These are phyloP conservation scores for Monosporascus sp. DNA, from an alignment of 2,329 filamentous ascomycete genomes.

Conservation along the genomic window DNA sequence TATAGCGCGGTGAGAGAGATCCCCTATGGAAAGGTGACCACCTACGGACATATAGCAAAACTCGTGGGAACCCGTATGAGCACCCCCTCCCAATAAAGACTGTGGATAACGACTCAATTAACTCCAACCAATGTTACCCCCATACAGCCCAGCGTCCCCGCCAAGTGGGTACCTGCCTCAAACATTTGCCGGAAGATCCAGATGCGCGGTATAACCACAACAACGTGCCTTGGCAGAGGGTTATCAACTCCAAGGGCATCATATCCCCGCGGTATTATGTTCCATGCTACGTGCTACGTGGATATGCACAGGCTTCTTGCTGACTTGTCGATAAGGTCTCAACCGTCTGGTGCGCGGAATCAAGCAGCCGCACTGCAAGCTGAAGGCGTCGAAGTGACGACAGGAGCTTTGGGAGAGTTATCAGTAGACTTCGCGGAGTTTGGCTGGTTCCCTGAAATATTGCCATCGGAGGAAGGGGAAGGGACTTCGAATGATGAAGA, in stretches of 20 bases:
- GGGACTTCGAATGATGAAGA: constrained; percentile 17
- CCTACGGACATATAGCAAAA: constrained; percentile 75
- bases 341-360: constrained; percentile 41
- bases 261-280: constrained; percentile 71
- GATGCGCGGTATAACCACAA: constrained; percentile 58
- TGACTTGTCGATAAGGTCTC: constrained; percentile 33
- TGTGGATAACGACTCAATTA: neutral
- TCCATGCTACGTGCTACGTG: neutral
- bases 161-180: constrained; percentile 87
- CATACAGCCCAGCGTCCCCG: constrained; percentile 63
- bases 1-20: constrained; percentile 84
- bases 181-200: constrained; percentile 65
- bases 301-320: neutral
- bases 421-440: constrained; percentile 45
- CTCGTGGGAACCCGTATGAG: constrained; percentile 67
- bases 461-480: constrained; percentile 40
- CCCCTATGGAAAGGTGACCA: constrained; percentile 76
- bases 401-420: constrained; percentile 45
- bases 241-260: constrained; percentile 80
- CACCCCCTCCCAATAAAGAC: neutral
- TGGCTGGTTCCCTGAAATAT: constrained; percentile 50
- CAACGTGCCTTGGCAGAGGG: constrained; percentile 92
- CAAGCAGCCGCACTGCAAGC: constrained; percentile 46
- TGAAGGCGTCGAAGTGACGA: constrained; percentile 49
- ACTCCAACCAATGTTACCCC: neutral